Evolutionary conservation across 768 basidiomycete genomes (phyloP).

Genomic region (Suillus paluster): DNA sequence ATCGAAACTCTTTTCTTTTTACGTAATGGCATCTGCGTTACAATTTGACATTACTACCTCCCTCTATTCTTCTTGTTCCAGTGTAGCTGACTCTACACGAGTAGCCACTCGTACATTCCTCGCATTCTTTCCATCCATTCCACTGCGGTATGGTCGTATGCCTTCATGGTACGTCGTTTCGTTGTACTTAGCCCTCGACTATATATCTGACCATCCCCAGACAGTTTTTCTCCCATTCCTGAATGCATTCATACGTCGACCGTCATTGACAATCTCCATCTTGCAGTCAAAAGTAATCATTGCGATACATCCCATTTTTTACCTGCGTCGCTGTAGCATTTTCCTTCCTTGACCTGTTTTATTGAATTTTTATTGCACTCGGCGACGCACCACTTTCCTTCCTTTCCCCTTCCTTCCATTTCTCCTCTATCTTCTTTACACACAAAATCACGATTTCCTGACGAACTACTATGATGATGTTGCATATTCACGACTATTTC

Average conservation of each 20-base stretch:
- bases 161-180: background rate
- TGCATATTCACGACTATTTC: slow-evolving; percentile 4
- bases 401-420: background rate
- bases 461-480: slow-evolving; percentile 7
- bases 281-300: slow-evolving; percentile 16
- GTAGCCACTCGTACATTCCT: background rate
- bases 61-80: slow-evolving; percentile 1
- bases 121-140: background rate
- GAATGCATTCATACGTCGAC: slow-evolving; percentile 6
- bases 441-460: slow-evolving; percentile 6
- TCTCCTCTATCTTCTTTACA: background rate
- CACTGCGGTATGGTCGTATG: background rate
- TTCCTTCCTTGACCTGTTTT: slow-evolving; percentile 1
- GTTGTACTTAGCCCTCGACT: background rate
- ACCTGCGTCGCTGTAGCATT: slow-evolving; percentile 4
- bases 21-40: slow-evolving; percentile 4
- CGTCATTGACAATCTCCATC: background rate
- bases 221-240: background rate
- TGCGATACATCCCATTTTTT: slow-evolving; percentile 12
- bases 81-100: background rate
- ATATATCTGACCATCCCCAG: background rate
- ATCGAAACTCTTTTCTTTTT: background rate
- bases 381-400: slow-evolving; percentile 6
- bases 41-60: slow-evolving; percentile 3
- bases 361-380: slow-evolving; percentile 6